Evolutionary conservation across 2,329 filamentous ascomycete species (phyloP).

Genomic region (Bipolaris victoriae): DNA sequence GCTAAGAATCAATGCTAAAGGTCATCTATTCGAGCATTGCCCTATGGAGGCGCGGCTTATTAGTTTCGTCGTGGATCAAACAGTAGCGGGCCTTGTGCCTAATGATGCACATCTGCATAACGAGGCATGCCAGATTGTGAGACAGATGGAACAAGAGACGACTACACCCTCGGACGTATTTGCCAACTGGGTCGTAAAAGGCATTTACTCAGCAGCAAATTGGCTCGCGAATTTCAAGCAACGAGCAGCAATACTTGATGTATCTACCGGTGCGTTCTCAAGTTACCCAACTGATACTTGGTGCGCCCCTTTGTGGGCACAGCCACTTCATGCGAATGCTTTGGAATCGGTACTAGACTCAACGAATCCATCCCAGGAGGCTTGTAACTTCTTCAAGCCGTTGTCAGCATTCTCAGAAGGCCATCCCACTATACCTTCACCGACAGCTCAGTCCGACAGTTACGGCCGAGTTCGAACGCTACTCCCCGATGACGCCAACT

Average conservation of each 20-base stretch:
- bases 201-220: conserved; percentile 19
- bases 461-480: conserved; percentile 10
- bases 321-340: background rate
- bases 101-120: conserved; percentile 26
- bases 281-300: background rate
- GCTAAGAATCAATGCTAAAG: conserved; percentile 22
- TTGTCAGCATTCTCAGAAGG: background rate
- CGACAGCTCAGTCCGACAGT: conserved; percentile 6
- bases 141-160: conserved; percentile 29
- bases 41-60: conserved; percentile 30
- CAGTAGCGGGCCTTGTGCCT: background rate
- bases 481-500: conserved; percentile 25
- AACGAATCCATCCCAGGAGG: background rate
- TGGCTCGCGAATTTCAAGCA: conserved; percentile 25
- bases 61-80: conserved; percentile 20
- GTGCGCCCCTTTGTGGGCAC: background rate
- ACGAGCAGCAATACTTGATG: conserved; percentile 12
- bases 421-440: background rate
- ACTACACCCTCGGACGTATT: conserved; percentile 31
- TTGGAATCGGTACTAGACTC: background rate
- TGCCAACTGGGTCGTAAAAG: conserved; percentile 32
- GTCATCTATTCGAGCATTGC: conserved; percentile 33
- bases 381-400: background rate
- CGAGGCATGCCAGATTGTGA: conserved; percentile 31
- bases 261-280: background rate